Percentiles rank a stretch among this genome's conserved stretches.
phyloP scores from a whole-genome alignment of 768 basidiomycete species.

The Mycena galericulata region DNA sequence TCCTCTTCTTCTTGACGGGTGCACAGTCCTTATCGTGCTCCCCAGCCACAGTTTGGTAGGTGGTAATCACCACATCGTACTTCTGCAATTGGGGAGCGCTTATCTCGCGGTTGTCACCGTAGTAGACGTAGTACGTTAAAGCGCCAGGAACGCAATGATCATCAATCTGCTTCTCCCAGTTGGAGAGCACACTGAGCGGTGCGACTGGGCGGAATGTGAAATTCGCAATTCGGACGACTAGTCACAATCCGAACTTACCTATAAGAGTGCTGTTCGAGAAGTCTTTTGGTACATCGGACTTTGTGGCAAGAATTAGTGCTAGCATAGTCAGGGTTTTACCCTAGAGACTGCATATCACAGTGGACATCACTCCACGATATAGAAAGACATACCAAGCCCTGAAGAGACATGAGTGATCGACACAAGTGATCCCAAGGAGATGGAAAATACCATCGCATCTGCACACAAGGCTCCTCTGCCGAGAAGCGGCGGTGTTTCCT shows the following conservation, averaged over 20 bases:
- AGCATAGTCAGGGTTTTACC: constrained; percentile 95
- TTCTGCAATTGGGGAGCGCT: constrained; percentile 68
- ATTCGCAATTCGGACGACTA: constrained; percentile 2
- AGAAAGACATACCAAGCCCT: constrained; percentile 59
- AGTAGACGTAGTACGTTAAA: constrained; percentile 73
- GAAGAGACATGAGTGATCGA: constrained; percentile 6
- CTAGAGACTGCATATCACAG: constrained; percentile 44
- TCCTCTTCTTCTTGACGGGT: constrained; percentile 72
- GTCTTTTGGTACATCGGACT: constrained; percentile 65
- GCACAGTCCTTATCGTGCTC: constrained; percentile 57
- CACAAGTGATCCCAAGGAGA: neutral
- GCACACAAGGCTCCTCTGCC: constrained; percentile 90
- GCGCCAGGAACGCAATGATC: constrained; percentile 74
- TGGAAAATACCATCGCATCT: constrained; percentile 80
- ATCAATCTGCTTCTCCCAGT: constrained; percentile 87
- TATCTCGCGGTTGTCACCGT: constrained; percentile 74
- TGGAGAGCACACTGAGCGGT: constrained; percentile 87
- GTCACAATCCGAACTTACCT: constrained; percentile 69
- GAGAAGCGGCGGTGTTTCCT: constrained; percentile 69
- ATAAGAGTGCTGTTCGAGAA: constrained; percentile 83
- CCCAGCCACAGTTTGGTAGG: constrained; percentile 77
- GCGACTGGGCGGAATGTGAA: constrained; percentile 60
- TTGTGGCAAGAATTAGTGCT: constrained; percentile 83
- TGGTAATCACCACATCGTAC: constrained; percentile 86
- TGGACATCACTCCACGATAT: neutral